A percentile compares a stretch with the other conserved stretches of the same genome.
Evolutionary conservation across 768 basidiomycete species (phyloP).

Genomic region (Dioszegia hungarica): DNA sequence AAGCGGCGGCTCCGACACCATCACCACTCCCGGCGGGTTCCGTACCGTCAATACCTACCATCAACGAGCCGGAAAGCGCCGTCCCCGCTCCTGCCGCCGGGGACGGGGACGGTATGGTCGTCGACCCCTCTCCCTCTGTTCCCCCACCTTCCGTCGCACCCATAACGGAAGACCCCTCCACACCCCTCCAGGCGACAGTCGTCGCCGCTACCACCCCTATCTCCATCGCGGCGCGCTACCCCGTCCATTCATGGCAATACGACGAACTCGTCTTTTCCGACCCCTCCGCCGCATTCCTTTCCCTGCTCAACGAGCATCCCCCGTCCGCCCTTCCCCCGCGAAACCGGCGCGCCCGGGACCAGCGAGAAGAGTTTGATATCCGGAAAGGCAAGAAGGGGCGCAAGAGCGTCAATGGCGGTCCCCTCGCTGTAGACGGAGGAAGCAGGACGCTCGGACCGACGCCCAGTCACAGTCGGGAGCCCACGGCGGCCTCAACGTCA

Average conservation of each 20-base stretch:
- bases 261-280: conserved; percentile 97
- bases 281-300: conserved; percentile 80
- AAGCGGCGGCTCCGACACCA: background rate
- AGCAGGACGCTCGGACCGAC: too few species aligned
- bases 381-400: conserved; percentile 12
- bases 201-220: background rate
- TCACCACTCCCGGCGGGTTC: background rate
- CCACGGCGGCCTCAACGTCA: conserved; percentile 29
- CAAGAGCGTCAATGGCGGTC: too few species aligned
- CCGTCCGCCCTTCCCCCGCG: conserved; percentile 67
- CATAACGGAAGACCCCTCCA: too few species aligned
- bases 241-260: conserved; percentile 95
- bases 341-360: conserved; percentile 32
- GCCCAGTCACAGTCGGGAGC: too few species aligned
- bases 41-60: background rate
- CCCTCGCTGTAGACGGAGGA: too few species aligned
- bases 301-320: conserved; percentile 70
- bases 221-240: conserved; percentile 28
- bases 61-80: too few species aligned
- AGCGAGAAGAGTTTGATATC: conserved; percentile 26
- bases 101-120: too few species aligned
- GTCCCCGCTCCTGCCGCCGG: background rate
- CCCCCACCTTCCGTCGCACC: too few species aligned
- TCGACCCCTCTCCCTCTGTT: background rate
- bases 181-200: background rate